Base-by-base conservation (phyloP, 257 asterid species). In the Hygrophila difformis region DNA sequence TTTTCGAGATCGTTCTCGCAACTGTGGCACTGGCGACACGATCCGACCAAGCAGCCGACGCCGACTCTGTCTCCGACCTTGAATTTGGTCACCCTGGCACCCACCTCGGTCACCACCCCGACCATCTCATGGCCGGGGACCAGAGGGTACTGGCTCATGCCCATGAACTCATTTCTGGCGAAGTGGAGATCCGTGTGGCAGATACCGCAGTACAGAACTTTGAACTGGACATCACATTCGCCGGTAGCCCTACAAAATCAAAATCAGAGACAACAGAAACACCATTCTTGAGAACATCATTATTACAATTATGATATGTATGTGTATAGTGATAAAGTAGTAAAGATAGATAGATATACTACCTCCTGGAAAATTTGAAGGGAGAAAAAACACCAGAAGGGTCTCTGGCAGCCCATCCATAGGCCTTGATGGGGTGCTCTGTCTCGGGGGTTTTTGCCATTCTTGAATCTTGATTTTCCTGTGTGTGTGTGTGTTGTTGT, bases 371-470 rank as follows among this genome's bases (percentile, higher is more conserved):
- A 18, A 75, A 75, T 14, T 57, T 62, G 54, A 70, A 70, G 4
- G 82, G 79, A 18, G 82, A 70, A 14, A 67, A 55, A 52, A 28
- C 4, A 3, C 79, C 82, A 19, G 76, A 70, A 33, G 64, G 26
- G 59, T 75, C 82, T 47, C 53, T 75, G 4, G 79, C 78, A 10
- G 78, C 76, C 72, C 73, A 75, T 24, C 82, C 82, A 11, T 57
- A 70, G 34, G 61, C 65, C 42, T 53, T 61, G 55, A 61, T 40
- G 0, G 66, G 66, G 28, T 61, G 66, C 61, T 61, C 66, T 9
- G 58, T 64, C 58, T 55, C 68, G 4, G 47, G 51, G 41, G 64
- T 17, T 17, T 48, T 51, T 44, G 49, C 61, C 66, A 61, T 61
- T 51, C 14, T n/a, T n/a, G n/a, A n/a, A n/a, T n/a, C n/a, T n/a